Evolutionary conservation across 1,139 yeast genomes (phyloP), one percentile per base, ranked within the genome.

Genomic region (Saccharomyces hybrid): DNA sequence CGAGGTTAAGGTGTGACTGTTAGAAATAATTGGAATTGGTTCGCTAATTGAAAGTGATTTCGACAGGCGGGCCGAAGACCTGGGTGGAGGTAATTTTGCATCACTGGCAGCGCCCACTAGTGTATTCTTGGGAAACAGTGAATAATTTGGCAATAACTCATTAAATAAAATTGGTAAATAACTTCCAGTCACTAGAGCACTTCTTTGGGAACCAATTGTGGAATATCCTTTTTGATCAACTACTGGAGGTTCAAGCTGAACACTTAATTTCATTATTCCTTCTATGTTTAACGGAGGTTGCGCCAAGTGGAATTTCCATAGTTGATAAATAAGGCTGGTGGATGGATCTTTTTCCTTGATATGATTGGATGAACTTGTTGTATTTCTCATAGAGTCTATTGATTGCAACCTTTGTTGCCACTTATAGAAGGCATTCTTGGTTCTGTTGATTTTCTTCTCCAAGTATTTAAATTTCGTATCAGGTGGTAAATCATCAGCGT

Each of bases 371-470:
- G 6, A 31, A 31, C 34, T 31, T 4, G 34, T 31, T 2, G 32
- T 28, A 38, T 50, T 31, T 32, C 31, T 27, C 9, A 26, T 41
- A 23, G 20, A 23, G 8, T 28, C 20, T n/a, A 50, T 51, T 9
- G 48, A 14, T 26, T 55, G 56, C 20, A 68, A 53, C 46, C 71
- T 61, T 50, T 64, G 67, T 49, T 84, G 82, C 97, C 97, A 90
- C 64, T 95, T 82, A 57, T 78, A 81, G 65, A 89, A 85, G 0
- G 95, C 87, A 57, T 85, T 83, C 56, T 81, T 79, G 6, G 89
- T 82, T 53, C 88, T 79, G 63, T 81, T 85, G 65, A 88, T 81
- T 54, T 84, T 79, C 48, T 81, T 77, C 55, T 83, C 88, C 61
- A 87, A 78, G 54, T 83, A 86, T 60, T 78, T 78, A 28, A 65